These are phyloP conservation scores for Fonsecaea erecta DNA, from an alignment of 2,329 filamentous ascomycete species.

Conservation along the genomic window DNA sequence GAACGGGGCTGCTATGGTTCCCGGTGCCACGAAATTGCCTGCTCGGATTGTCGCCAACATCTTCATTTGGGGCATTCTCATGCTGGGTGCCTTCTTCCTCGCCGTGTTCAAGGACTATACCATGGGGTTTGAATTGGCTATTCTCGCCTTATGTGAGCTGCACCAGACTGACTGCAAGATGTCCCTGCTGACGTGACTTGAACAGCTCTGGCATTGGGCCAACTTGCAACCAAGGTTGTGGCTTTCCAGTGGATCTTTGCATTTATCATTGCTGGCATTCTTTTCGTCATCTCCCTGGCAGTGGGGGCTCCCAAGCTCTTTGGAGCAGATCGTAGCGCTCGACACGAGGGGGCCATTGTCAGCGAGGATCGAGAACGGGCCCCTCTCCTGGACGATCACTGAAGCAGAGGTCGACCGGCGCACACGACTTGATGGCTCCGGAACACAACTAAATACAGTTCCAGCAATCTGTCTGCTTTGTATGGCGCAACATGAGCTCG, in stretches of 20 bases:
- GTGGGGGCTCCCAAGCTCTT: slow-evolving; percentile 68
- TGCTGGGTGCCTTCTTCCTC: slow-evolving; percentile 78
- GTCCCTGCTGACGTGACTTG: slow-evolving; percentile 20
- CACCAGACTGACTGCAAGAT: not conserved
- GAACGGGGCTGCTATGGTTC: slow-evolving; percentile 82
- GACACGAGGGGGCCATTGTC: slow-evolving; percentile 51
- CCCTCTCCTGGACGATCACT: slow-evolving; percentile 56
- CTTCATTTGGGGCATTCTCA: slow-evolving; percentile 82
- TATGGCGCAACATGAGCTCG: not conserved
- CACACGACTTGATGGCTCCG: not conserved
- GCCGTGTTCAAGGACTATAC: slow-evolving; percentile 73
- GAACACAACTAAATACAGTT: not conserved
- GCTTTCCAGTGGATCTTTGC: slow-evolving; percentile 93
- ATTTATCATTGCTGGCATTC: slow-evolving; percentile 76
- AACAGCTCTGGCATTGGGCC: slow-evolving; percentile 71
- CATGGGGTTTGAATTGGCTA: slow-evolving; percentile 77
- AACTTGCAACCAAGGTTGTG: slow-evolving; percentile 73
- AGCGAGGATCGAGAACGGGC: slow-evolving; percentile 58
- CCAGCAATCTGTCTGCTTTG: not conserved
- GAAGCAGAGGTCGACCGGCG: slow-evolving; percentile 11
- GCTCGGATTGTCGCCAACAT: slow-evolving; percentile 84
- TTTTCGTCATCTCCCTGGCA: slow-evolving; percentile 70
- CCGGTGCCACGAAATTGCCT: slow-evolving; percentile 59
- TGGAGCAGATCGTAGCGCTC: slow-evolving; percentile 60
- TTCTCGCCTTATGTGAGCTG: slow-evolving; percentile 68